Base-by-base conservation (phyloP, 2,329 filamentous ascomycete species). In the Fusarium abutilonis region DNA sequence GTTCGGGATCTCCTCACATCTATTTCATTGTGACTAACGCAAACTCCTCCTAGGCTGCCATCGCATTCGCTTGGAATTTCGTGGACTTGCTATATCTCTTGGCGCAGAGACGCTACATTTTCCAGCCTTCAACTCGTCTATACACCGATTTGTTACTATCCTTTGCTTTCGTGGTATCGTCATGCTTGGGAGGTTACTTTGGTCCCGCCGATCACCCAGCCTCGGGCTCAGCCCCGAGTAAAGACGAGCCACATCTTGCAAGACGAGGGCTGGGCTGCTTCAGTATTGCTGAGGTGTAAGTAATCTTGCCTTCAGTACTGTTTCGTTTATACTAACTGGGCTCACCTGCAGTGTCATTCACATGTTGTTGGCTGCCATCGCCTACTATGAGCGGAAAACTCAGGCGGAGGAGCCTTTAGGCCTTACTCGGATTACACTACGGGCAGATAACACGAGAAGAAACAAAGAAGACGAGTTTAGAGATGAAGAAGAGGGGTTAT, bases 221-320 rank as follows among this genome's bases (percentile, higher is more conserved):
- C 4, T 21, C 58, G n/a, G 48, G 23, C 3, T 44, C 45, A 6
- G 26, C 28, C n/a, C 57, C 58, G 6, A 62, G 39, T 4, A 51
- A 42, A 28, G 60, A 63, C n/a, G 60, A 63, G 32, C 43, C 58
- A 26, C 60, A 59, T 39, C 40, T 54, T 15, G 47, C 47, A 45
- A 52, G 36, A 21, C 36, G 53, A 19, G 53, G 52, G 3, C 41
- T 63, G 10, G 55, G 55, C 17, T 63, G 60, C 29, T 63, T 63
- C 23, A 58, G 60, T 4, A 26, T 59, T 19, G 42, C 60, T 9
- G 38, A 63, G 46, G 60, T 53, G 60, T 63, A 49, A 50, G 44
- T 47, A 4, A 19, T 19, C 19, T 19, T 4, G 19, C 4, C 19
- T 19, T 19, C 19, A 3, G 19, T 19, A 4, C 11, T 35, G 11